Conservation (phyloP, 2,329 filamentous ascomycete genomes). For the Aspergillus sp. region DNA sequence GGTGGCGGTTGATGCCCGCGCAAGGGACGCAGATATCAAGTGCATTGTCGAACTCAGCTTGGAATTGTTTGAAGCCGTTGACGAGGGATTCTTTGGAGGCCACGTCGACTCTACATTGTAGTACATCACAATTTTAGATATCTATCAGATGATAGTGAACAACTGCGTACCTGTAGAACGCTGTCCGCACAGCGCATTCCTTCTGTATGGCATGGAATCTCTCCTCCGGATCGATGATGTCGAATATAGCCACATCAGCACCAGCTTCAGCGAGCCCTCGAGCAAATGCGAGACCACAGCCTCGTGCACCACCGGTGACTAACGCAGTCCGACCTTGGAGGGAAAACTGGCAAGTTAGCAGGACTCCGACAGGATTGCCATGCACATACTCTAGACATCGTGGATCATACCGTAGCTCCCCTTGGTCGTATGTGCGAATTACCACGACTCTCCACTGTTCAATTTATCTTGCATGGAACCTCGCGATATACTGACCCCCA, state of each 20-base stretch:
- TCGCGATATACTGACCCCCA: neutral
- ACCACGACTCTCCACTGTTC: neutral
- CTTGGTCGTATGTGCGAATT: neutral
- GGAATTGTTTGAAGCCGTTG: conserved; percentile 31
- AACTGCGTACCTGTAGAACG: conserved; percentile 35
- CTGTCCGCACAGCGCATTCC: conserved; percentile 41
- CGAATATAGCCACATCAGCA: conserved; percentile 46
- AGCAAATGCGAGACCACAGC: conserved; percentile 46
- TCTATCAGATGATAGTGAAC: neutral
- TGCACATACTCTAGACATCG: conserved; percentile 23
- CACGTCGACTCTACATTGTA: conserved; percentile 37
- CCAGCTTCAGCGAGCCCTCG: conserved; percentile 46
- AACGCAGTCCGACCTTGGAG: conserved; percentile 48
- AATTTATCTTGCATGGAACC: neutral
- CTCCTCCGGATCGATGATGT: conserved; percentile 41
- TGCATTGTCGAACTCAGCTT: conserved; percentile 32
- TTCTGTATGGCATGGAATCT: conserved; percentile 42
- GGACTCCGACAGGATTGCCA: neutral
- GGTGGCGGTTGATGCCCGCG: conserved; percentile 46
- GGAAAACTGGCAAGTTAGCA: conserved; percentile 41
- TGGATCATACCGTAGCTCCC: neutral
- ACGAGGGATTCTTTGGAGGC: conserved; percentile 30
- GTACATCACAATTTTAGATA: neutral
- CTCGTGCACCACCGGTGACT: conserved; percentile 48
- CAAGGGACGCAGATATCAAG: conserved; percentile 47